Evolutionary conservation across 306 rosid species (phyloP), one percentile per base, ranked within the genome.

Genomic region (Dryas drummondii): DNA sequence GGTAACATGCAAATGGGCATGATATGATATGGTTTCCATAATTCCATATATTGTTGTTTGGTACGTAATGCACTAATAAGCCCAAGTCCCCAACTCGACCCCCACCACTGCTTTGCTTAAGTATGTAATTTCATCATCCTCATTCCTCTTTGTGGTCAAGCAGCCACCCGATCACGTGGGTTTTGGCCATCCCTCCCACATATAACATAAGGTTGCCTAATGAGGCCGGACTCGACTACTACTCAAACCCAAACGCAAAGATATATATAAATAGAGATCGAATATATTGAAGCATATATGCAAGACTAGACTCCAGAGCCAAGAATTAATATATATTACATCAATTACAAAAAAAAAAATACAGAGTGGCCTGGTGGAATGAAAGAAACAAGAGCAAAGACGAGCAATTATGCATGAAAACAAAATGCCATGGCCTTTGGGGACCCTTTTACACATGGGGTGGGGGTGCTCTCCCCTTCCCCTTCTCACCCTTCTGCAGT

Each of bases 401-500:
- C 86, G 87, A 83, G 81, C 78, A 82, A 73, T 73, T 42, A 55
- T 71, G 82, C 77, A 88, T 78, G 84, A 86, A 62, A 88, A 85
- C 86, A 87, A 88, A 85, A 66, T 75, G 73, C 65, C 17, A 66
- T 40, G 71, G 57, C 26, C 41, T 80, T 77, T 86, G 89, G 92
- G 98, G 97, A 87, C 97, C 96, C 71, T 78, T 86, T 64, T 54
- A 91, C 98, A 94, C 98, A 94, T 91, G 97, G 90, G 81, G 89
- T 76, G 88, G 93, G 87, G 75, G 15, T 76, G 75, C 22, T 22
- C 22, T 22, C 22, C 22, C 22, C 22, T 22, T 22, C 22, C 22
- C 22, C 22, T 22, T 22, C 80, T 81, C 68, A 50, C 76, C 74
- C 66, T 86, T 88, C 80, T 72, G 83, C 55, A 37, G 88, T 83